Conservation (phyloP, 23 red algal genomes). For the Gracilariopsis chorda region DNA sequence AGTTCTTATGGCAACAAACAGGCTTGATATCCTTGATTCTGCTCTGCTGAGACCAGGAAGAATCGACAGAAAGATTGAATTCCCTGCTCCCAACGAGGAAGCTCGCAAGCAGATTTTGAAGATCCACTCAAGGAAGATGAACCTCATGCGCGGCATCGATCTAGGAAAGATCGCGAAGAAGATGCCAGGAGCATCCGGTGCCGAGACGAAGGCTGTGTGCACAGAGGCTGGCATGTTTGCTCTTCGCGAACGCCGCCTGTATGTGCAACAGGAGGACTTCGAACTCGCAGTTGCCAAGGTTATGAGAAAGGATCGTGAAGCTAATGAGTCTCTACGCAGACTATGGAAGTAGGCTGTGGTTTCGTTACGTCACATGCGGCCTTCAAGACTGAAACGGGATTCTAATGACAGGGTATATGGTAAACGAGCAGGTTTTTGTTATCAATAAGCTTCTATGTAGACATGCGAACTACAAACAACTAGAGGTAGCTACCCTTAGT, state of each 20-base stretch:
- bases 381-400: not conserved
- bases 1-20: constrained; percentile 77
- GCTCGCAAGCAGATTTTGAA: constrained; percentile 78
- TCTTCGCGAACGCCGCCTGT: constrained; percentile 84
- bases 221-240: constrained; percentile 99
- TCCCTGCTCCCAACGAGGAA: constrained; percentile 81
- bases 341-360: constrained; percentile 87
- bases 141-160: constrained; percentile 95
- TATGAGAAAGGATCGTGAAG: constrained; percentile 92
- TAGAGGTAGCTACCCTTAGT: too few species aligned
- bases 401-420: not conserved
- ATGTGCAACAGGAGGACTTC: constrained; percentile 98
- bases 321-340: constrained; percentile 79
- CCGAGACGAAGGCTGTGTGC: constrained; percentile 91
- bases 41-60: constrained; percentile 76
- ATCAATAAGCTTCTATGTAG: too few species aligned
- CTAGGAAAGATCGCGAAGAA: constrained; percentile 76
- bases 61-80: constrained; percentile 78
- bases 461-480: too few species aligned
- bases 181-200: constrained; percentile 81
- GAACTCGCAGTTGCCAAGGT: constrained; percentile 97
- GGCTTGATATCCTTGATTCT: constrained; percentile 57
- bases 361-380: too few species aligned
- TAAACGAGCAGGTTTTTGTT: too few species aligned
- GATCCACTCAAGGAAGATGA: constrained; percentile 96